Base-by-base conservation (phyloP, 163 green algal genomes). In the Coccomyxa subellipsoidea region DNA sequence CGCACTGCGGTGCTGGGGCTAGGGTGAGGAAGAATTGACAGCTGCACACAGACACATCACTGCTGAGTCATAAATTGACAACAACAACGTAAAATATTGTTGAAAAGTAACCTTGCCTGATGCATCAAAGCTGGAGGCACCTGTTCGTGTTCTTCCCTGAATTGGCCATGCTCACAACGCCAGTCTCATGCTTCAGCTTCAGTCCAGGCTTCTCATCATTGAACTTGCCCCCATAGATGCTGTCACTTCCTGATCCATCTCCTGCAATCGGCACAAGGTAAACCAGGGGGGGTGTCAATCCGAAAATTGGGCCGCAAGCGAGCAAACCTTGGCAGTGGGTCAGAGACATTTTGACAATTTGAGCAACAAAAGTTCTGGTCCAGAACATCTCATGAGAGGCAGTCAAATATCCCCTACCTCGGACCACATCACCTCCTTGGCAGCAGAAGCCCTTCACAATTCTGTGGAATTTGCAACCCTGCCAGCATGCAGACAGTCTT, bases 21-120 rank as follows among this genome's bases (percentile, higher is more conserved):
- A 97, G 80, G 4, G 93, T 96, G 77, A 98, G 88, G 85, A 93
- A 98, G 59, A 98, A 98, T 84, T 96, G 92, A 34, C 70, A 38
- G 70, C 66, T 59, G 47, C 47, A 18, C 47, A 59, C 47, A 12
- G 47, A 27, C 21, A 18, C 21, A 18, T 18, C 23, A 12, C 47
- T 18, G 15, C 23, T 59, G 0, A 54, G 8, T 54, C 40, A 5
- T 59, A 6, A 59, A 59, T n/a, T n/a, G n/a, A n/a, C n/a, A n/a
- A n/a, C n/a, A n/a, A n/a, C n/a, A n/a, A n/a, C n/a, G n/a, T n/a
- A n/a, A n/a, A n/a, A n/a, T n/a, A n/a, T n/a, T n/a, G n/a, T n/a
- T n/a, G n/a, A n/a, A n/a, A 66, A 12, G 47, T 66, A 18, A 18
- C 47, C 12, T 18, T 29, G 12, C 47, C 47, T 66, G 18, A 18